These are phyloP conservation scores for Aspergillus ibericus DNA, from an alignment of 2,329 filamentous ascomycete species.

Conservation along the genomic window DNA sequence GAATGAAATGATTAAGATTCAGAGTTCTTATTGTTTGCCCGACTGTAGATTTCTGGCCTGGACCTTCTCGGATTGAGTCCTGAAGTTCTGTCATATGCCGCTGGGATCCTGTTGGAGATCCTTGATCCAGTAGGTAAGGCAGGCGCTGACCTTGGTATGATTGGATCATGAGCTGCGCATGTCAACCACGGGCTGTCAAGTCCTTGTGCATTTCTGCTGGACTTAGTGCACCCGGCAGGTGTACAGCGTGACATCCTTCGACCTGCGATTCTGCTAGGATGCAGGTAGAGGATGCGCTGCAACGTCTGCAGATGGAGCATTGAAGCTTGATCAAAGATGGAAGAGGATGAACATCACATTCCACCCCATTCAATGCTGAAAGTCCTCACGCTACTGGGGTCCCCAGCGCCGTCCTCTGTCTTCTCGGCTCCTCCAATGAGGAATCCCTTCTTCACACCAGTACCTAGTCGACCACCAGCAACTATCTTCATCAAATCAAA, in stretches of 20 bases:
- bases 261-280: not conserved
- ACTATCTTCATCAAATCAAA: conserved; percentile 83
- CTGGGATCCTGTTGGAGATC: no score
- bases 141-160: not conserved
- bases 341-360: conserved; percentile 62
- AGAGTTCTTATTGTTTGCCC: no score
- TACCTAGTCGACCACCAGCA: conserved; percentile 81
- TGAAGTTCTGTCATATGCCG: no score
- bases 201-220: not conserved
- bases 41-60: no score
- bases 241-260: not conserved
- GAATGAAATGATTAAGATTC: no score
- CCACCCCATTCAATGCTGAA: conserved; percentile 94
- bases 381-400: conserved; percentile 54
- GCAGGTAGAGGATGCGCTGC: not conserved
- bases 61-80: no score
- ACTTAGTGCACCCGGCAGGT: not conserved
- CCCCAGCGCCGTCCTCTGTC: conserved; percentile 34
- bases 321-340: not conserved
- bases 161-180: not conserved
- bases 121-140: no score
- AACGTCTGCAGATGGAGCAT: not conserved
- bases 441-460: conserved; percentile 94
- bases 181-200: not conserved
- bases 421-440: conserved; percentile 71